Base-by-base conservation (phyloP, 306 rosid genomes). In the Vachellia collinsii region DNA sequence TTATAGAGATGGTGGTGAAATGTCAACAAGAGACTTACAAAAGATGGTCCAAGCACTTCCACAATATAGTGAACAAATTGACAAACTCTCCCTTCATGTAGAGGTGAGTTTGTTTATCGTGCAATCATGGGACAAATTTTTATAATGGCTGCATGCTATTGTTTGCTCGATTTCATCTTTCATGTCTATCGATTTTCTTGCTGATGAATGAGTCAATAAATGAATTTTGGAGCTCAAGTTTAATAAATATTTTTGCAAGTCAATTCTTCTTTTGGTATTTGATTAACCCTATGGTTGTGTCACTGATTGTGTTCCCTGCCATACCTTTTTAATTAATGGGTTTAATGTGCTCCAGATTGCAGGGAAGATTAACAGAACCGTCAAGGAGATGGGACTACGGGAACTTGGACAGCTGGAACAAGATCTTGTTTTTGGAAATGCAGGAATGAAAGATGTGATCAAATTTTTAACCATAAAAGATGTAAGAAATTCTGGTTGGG, bases 11-110 rank as follows among this genome's bases (percentile, higher is more conserved):
- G 87, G 92, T 77, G 94, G 92, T 77, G 94, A 95, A 72, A 85
- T 95, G 84, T 93, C 99, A 3, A 95, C 99, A 3, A 87, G 91
- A 85, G 99, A 95, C 83, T 78, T 95, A 84, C 99, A 95, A 78
- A 90, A 86, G 91, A 95, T 91, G 94, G 99, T 93, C 85, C 97
- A 91, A 90, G 99, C 99, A 77, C 91, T 95, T 90, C 99, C 98
- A 47, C 97, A 95, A 82, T 93, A 95, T 86, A 95, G 97, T 74
- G 99, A 95, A 87, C 99, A 95, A 84, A 88, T 93, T 46, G 98
- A 90, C 85, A 95, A 91, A 84, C 99, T 95, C 83, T 93, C 99
- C 71, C 93, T 95, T 79, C 99, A 95, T 72, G 91, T 95, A 68
- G 97, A 95, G 97, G 99, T 95, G 84, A 70, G 99, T 83, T 66